Evolutionary conservation across 2,329 filamentous ascomycete genomes (phyloP), one percentile per base, ranked within the genome.

Genomic region (Cercospora sojina): DNA sequence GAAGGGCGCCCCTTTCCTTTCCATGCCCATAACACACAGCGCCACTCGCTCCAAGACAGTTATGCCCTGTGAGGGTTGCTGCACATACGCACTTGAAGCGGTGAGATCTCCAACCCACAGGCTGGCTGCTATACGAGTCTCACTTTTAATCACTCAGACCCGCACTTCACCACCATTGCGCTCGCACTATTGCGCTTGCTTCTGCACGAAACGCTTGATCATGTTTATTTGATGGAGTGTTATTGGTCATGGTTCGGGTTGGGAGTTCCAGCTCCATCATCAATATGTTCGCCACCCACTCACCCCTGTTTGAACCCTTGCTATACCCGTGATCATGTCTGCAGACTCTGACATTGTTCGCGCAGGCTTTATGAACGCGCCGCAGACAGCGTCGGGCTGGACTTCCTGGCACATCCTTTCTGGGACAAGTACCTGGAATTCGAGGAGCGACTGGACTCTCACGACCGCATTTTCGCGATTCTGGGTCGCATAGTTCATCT

Each of bases 391-490:
- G 93, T 97, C 47, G 95, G 95, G 16, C 85, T 98, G 18, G 95
- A 99, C 80, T 99, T 97, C 77, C 85, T 97, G 31, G 90, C 93
- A 2, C 93, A 97, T 77, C 93, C 93, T 1, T 97, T 99, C 81
- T 99, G 95, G 95, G 95, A 99, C 79, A 98, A 97, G 80, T 99
- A 97, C 76, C 88, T 99, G 70, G 95, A 98, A 77, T 98, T 96
- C 75, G 95, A 98, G 78, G 93, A 97, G 77, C 90, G 93, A 1
- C 84, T 94, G 68, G 93, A 97, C 74, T 88, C 90, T 0, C 87
- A 90, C 13, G 91, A 96, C 70, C 92, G 88, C 74, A 91, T 97
- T 63, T 96, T 96, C 73, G 88, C 87, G 47, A 92, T 99, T 64
- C 85, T 97, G 61, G 85, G 86, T 68, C 91, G 93, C 62, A 86